Evolutionary conservation across 2,329 filamentous ascomycete genomes (phyloP), one percentile per base, ranked within the genome.

Genomic region (Ophiocordyceps robertsii): DNA sequence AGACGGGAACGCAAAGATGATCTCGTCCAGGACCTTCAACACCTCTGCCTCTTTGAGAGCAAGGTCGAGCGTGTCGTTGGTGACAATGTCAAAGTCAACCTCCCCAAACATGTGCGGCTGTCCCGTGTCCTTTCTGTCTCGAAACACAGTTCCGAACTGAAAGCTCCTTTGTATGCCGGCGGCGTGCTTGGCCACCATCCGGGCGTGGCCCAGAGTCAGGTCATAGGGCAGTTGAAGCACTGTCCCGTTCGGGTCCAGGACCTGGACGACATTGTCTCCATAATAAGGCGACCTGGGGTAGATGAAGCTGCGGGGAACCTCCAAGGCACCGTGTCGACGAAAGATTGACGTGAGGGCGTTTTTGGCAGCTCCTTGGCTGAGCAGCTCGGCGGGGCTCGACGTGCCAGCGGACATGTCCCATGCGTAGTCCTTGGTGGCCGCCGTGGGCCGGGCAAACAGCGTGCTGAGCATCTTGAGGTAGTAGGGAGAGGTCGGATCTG

Each of bases 81-180:
- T 90, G n/a, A 95, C 75, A 46, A 98, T 88, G 61, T 98, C 92
- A 58, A 96, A 98, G 58, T 96, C 89, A 3, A 93, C 89, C 57
- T 96, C 92, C 10, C 85, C 83, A 57, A 86, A 83, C 54, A 82
- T 83, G 44, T 75, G 73, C 7, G 92, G 92, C 51, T 94, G 84
- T 2, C 86, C 84, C 8, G 86, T 88, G 43, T 80, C 80, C 39
- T 79, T 70, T 38, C 75, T 80, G 49, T 93, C 84, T 35, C 92
- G 77, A 56, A 87, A 96, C 1, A 96, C 88, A 30, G 74, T 82
- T 7, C 88, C 89, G 58, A 98, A 95, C 0, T 84, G 79, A 59
- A 87, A 95, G 0, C 84, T 85, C 49, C 86, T 84, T 50, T 85
- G 77, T 6, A 86, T 64, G 1, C 77, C 69, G 0, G 56, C 69